These are phyloP conservation scores for Gelatoporia subvermispora DNA, from an alignment of 768 basidiomycete genomes.

Conservation along the genomic window DNA sequence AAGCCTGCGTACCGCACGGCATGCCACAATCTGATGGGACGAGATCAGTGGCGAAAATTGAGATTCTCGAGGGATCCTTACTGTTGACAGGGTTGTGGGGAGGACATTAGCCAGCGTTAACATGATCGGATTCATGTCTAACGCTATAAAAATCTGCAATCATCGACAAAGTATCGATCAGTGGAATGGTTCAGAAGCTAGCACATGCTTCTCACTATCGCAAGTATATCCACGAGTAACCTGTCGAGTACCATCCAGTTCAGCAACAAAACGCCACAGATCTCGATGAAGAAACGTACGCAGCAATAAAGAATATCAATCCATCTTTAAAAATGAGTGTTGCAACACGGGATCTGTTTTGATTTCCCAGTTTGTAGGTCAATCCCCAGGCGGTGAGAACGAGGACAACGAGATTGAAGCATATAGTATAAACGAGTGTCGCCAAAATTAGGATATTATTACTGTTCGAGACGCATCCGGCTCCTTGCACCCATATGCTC, in stretches of 20 bases:
- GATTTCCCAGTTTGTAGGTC: too few relatives aligned
- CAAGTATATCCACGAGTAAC: slow-evolving; percentile 38
- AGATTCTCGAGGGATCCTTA: slow-evolving; percentile 22
- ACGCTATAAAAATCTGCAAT: slow-evolving; percentile 50
- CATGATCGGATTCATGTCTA: slow-evolving; percentile 66
- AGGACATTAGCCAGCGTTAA: slow-evolving; percentile 72
- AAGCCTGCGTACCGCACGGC: slow-evolving; percentile 57
- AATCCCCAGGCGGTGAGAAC: too few relatives aligned
- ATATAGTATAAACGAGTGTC: too few relatives aligned
- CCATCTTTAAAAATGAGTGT: slow-evolving; percentile 72
- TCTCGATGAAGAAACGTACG: slow-evolving; percentile 36
- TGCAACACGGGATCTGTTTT: slow-evolving; percentile 38
- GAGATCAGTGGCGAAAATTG: too few relatives aligned
- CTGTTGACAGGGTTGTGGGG: slow-evolving; percentile 65
- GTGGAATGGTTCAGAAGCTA: neutral
- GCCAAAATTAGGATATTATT: too few relatives aligned
- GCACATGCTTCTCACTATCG: slow-evolving; percentile 21
- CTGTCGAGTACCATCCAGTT: slow-evolving; percentile 12
- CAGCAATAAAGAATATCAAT: slow-evolving; percentile 70
- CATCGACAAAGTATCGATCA: neutral
- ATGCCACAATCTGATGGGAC: slow-evolving; percentile 52
- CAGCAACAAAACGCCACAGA: slow-evolving; percentile 22
- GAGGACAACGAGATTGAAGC: too few relatives aligned
- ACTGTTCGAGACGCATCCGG: too few relatives aligned
- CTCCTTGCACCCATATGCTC: too few relatives aligned